A percentile compares a stretch with the other conserved stretches of the same genome.
phyloP scores from a whole-genome alignment of 495 filamentous ascomycete species.

The Podospora appendiculata region DNA sequence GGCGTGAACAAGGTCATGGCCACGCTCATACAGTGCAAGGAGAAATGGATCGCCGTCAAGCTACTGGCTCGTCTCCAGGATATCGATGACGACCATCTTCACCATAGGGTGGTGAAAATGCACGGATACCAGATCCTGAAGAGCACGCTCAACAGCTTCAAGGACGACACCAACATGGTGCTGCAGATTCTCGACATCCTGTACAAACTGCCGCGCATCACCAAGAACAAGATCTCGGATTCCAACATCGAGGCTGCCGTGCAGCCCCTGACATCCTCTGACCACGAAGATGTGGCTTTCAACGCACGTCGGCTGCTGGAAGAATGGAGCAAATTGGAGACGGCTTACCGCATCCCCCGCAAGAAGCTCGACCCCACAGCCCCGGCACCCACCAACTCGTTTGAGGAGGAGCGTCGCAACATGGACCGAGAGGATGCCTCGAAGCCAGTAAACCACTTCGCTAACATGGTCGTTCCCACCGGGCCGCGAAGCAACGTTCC shows the following conservation, averaged over 20 bases:
- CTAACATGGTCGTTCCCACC: conserved; percentile 42
- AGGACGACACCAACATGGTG: conserved; percentile 80
- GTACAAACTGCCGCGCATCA: conserved; percentile 79
- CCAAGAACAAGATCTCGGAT: conserved; percentile 93
- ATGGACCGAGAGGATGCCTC: conserved; percentile 48
- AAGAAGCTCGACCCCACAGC: conserved; percentile 45
- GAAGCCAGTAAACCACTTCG: conserved; percentile 19
- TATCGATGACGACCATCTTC: conserved; percentile 82
- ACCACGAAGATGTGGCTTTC: conserved; percentile 65
- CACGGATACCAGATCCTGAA: conserved; percentile 95
- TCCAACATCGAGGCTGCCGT: conserved; percentile 91
- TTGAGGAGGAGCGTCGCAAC: conserved; percentile 58
- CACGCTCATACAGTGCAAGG: conserved; percentile 95
- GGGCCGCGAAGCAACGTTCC: conserved; percentile 60
- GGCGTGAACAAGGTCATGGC: conserved; percentile 98
- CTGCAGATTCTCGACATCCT: conserved; percentile 87
- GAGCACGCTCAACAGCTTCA: conserved; percentile 72
- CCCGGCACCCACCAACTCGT: conserved; percentile 41
- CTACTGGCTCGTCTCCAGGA: conserved; percentile 81
- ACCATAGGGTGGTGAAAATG: conserved; percentile 86
- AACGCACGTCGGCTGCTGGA: conserved; percentile 67
- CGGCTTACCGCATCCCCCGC: conserved; percentile 92
- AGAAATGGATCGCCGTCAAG: conserved; percentile 99
- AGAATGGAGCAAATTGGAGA: conserved; percentile 80
- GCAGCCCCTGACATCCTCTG: conserved; percentile 55